These are phyloP conservation scores for Venturia oleaginea DNA, from an alignment of 2,329 filamentous ascomycete genomes.

Conservation along the genomic window DNA sequence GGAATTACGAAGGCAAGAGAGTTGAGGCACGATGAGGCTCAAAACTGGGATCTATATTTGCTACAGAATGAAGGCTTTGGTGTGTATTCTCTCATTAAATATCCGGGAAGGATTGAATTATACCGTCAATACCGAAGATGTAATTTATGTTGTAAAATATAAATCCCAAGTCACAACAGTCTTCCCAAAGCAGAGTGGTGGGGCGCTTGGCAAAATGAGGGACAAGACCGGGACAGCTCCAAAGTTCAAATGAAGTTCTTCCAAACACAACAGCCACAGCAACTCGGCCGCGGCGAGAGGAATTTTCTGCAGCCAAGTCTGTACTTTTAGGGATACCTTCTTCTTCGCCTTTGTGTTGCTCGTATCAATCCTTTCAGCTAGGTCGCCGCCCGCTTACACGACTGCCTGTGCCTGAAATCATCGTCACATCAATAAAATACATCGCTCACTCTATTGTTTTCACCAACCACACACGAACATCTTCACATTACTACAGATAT, in stretches of 20 bases:
- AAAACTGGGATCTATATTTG: background rate
- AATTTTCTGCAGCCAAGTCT: background rate
- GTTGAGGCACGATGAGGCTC: background rate
- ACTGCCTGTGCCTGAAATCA: background rate
- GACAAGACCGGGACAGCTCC: too few species aligned
- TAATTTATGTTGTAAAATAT: background rate
- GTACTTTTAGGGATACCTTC: background rate
- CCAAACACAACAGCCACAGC: background rate
- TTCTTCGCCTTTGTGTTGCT: background rate
- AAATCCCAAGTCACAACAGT: background rate
- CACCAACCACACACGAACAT: background rate
- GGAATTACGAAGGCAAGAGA: background rate
- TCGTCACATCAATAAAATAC: background rate
- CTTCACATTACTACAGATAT: background rate
- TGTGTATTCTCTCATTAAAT: background rate
- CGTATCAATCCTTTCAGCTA: background rate
- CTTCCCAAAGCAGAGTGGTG: background rate
- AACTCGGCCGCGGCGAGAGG: background rate
- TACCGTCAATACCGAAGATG: background rate
- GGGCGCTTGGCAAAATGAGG: background rate
- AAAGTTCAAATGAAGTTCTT: background rate
- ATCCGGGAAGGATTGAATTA: background rate
- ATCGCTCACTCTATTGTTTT: background rate
- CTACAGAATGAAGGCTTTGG: background rate
- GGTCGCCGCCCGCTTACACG: background rate